Evolutionary conservation across 1,139 yeast species (phyloP).

Genomic region (Diutina catenulata): DNA sequence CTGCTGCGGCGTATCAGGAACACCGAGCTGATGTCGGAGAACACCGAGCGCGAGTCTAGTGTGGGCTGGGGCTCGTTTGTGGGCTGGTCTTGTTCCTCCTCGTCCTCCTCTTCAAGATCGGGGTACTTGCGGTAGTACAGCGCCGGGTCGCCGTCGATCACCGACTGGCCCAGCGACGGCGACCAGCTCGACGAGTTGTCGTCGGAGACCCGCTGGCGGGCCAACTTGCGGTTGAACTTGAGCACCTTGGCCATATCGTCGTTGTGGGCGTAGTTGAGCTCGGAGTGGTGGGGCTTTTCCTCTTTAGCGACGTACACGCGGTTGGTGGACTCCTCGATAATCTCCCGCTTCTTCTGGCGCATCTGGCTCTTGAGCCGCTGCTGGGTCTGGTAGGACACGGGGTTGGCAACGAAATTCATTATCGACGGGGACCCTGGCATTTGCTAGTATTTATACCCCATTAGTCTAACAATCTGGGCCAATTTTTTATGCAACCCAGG

Average conservation of each 20-base stretch:
- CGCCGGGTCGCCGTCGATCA: background rate
- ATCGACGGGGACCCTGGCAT: background rate
- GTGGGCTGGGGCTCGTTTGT: background rate
- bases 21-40: constrained; percentile 1
- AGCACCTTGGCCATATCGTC: constrained; percentile 2
- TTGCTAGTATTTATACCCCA: too few species aligned
- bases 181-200: too few species aligned
- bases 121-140: background rate
- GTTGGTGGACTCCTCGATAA: background rate
- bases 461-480: background rate
- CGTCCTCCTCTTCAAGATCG: background rate
- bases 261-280: constrained; percentile 1
- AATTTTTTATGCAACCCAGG: too few species aligned
- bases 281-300: background rate
- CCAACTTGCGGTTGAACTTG: constrained; percentile 1
- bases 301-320: background rate
- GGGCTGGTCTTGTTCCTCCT: too few species aligned
- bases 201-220: background rate
- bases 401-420: constrained; percentile 6
- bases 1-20: background rate
- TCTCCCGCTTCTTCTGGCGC: constrained; percentile 9
- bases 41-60: background rate
- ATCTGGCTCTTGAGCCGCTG: constrained; percentile 17
- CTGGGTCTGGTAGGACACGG: constrained; percentile 22
- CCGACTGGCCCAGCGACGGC: too few species aligned